A percentile compares a stretch with the other conserved stretches of the same genome.
Evolutionary conservation across 148 eudicot species (phyloP).

Genomic region (Silene conica): DNA sequence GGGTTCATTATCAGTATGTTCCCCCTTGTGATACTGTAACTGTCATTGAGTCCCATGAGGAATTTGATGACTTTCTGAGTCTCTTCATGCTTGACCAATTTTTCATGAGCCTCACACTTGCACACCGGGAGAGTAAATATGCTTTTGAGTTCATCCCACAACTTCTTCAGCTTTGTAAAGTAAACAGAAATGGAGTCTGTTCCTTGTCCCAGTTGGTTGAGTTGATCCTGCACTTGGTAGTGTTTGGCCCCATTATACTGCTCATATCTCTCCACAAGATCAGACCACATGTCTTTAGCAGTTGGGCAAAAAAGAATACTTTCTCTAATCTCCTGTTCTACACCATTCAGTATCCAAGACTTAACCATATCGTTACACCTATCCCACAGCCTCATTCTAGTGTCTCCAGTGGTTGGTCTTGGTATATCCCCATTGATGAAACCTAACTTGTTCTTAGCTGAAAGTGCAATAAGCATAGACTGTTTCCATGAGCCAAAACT

Average conservation of each 20-base stretch:
- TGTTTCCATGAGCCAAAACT: too few relatives aligned
- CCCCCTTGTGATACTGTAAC: background rate
- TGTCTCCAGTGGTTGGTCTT: too few relatives aligned
- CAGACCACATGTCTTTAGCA: background rate
- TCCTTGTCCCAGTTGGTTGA: background rate
- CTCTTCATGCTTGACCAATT: background rate
- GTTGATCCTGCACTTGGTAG: background rate
- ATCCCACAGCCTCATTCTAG: too few relatives aligned
- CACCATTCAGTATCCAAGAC: too few relatives aligned
- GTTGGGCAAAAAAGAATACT: background rate
- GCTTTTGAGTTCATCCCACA: background rate
- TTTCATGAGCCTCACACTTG: background rate
- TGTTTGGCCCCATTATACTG: background rate
- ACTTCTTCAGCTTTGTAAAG: background rate
- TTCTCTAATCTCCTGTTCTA: too few relatives aligned
- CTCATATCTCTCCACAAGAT: background rate
- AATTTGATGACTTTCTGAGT: background rate
- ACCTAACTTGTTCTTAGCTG: too few relatives aligned
- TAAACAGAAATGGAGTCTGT: background rate
- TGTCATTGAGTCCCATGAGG: background rate
- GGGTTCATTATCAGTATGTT: background rate
- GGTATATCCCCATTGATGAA: too few relatives aligned
- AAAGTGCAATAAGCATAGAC: too few relatives aligned
- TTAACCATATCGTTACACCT: too few relatives aligned
- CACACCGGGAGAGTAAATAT: background rate